Percentiles rank a stretch among this genome's conserved stretches.
phyloP scores from a whole-genome alignment of 768 basidiomycete genomes.

The Chalciporus pseudorubinellus region DNA sequence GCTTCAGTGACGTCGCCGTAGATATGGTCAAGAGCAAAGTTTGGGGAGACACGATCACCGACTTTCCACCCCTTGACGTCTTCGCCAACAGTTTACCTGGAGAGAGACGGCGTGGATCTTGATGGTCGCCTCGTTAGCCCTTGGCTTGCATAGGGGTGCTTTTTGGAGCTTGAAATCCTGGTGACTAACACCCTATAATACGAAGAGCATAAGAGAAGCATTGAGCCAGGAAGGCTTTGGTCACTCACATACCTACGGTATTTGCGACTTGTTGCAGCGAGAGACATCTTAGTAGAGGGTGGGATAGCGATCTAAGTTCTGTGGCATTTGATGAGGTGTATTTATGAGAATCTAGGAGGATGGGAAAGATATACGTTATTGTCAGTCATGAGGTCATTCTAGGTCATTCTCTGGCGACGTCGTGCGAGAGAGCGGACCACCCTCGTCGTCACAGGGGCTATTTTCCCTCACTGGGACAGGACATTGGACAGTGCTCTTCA shows the following conservation, averaged over 20 bases:
- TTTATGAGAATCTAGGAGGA: neutral
- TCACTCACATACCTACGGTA: slow-evolving; percentile 15
- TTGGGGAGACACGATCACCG: slow-evolving; percentile 58
- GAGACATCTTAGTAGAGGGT: slow-evolving; percentile 5
- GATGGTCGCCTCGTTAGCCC: slow-evolving; percentile 50
- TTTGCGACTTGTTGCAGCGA: slow-evolving; percentile 14
- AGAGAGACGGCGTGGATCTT: slow-evolving; percentile 57
- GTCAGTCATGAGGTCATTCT: too few relatives aligned
- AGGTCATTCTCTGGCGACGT: too few relatives aligned
- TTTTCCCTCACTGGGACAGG: too few relatives aligned
- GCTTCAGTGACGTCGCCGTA: slow-evolving; percentile 41
- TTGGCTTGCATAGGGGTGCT: slow-evolving; percentile 31
- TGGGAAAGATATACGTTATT: too few relatives aligned
- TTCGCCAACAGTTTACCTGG: slow-evolving; percentile 40
- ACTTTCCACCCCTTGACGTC: slow-evolving; percentile 45
- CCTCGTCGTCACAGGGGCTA: too few relatives aligned
- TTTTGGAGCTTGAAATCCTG: slow-evolving; percentile 30
- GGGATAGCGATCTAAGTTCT: neutral
- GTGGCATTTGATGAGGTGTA: neutral
- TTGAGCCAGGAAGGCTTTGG: neutral
- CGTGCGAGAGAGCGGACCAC: too few relatives aligned
- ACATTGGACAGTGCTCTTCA: too few relatives aligned
- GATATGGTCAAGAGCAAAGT: slow-evolving; percentile 48
- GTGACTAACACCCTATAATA: slow-evolving; percentile 21
- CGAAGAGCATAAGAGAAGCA: neutral